Conservation (phyloP, 768 basidiomycete genomes). For the Steccherinum ochraceum region DNA sequence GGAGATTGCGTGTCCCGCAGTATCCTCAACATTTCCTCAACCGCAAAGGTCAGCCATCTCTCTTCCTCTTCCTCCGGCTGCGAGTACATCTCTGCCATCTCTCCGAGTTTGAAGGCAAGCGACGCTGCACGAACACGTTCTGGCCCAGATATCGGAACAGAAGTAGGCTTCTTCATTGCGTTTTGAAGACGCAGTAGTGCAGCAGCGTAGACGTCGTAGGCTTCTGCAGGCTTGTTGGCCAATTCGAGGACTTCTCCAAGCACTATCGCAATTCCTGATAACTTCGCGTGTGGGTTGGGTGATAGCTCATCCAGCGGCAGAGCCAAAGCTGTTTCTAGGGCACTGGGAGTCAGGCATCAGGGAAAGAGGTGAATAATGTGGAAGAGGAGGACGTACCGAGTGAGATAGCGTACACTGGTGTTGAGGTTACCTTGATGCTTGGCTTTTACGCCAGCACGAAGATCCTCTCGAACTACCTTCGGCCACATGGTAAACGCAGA, state of each 20-base stretch:
- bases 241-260: constrained; percentile 52
- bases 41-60: constrained; percentile 36
- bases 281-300: constrained; percentile 53
- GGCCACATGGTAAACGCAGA: constrained; percentile 62
- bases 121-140: constrained; percentile 40
- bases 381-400: constrained; percentile 34
- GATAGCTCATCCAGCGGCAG: constrained; percentile 33
- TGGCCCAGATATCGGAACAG: constrained; percentile 13
- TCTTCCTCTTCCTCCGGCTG: constrained; percentile 34
- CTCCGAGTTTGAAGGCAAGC: constrained; percentile 39
- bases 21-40: constrained; percentile 35
- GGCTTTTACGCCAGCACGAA: constrained; percentile 60
- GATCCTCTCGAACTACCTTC: constrained; percentile 49
- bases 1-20: constrained; percentile 27
- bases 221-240: constrained; percentile 24
- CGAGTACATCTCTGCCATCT: constrained; percentile 29
- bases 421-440: constrained; percentile 50
- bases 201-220: constrained; percentile 22
- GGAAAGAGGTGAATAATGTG: background rate
- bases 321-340: constrained; percentile 45
- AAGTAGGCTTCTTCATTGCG: background rate
- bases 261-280: constrained; percentile 58
- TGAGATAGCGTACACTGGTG: constrained; percentile 45
- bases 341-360: constrained; percentile 29
- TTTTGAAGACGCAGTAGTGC: constrained; percentile 13